Base-by-base conservation (phyloP, 2,329 filamentous ascomycete genomes). In the Colletotrichum sp. region DNA sequence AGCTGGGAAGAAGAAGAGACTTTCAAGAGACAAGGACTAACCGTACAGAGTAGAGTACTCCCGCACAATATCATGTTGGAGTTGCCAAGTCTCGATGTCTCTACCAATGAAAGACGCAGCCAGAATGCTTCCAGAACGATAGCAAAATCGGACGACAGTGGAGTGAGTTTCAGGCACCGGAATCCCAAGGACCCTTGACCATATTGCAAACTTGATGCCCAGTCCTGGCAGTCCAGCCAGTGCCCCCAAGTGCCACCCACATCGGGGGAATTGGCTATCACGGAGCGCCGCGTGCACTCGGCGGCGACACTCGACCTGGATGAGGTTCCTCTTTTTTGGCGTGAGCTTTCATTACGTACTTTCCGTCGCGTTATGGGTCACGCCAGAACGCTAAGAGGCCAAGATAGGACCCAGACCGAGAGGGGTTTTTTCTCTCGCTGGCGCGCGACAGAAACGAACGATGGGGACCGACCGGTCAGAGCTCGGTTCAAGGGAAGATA, bases 361-460 rank as follows among this genome's bases (percentile, higher is more conserved):
- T 60, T 66, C 25, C 28, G 61, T 62, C 25, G 68, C 39, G 55
- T 55, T 66, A 60, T 71, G 73, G 69, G 69, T 66, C 69, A 39
- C 25, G 32, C 66, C 16, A 25, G 52, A 16, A 25, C 28, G 16
- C 15, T 55, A 43, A 64, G 25, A 39, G 66, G 34, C 52, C 58
- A 15, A 72, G 73, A 75, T 75, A 75, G 73, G 73, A 75, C 56
- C 69, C 69, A 72, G 69, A 32, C 73, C 73, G 73, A 75, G 73
- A 75, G 69, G 64, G 69, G 52, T 27, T 43, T 18, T 67, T 15
- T n/a, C 5, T 55, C n/a, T 39, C 25, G 36, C 36, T 66, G 27
- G 58, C 34, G 55, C 48, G 39, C 39, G 6, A 52, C 9, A 22
- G 43, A 52, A 22, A 52, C 43, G 43, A 52, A 52, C n/a, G 43